A percentile compares a stretch with the other conserved stretches of the same genome.
phyloP scores from a whole-genome alignment of 2,329 filamentous ascomycete species.

The Fusarium sp. region DNA sequence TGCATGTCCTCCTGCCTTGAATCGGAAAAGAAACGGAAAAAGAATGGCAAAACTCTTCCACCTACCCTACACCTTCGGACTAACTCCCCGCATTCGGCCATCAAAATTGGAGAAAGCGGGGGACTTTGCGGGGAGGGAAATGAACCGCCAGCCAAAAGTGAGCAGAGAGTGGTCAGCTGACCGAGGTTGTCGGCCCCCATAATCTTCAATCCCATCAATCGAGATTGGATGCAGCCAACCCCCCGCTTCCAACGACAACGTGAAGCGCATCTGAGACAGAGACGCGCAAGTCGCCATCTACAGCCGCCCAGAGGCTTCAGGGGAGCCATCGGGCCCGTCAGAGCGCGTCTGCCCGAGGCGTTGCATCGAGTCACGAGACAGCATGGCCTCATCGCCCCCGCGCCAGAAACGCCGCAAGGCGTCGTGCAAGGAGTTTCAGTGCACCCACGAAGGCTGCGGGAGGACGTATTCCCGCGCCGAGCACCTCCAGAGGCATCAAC shows the following conservation, averaged over 20 bases:
- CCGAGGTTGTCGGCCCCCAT: constrained; percentile 35
- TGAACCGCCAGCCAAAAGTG: constrained; percentile 15
- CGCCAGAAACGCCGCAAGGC: constrained; percentile 52
- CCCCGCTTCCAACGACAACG: constrained; percentile 12
- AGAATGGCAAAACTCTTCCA: background rate
- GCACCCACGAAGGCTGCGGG: constrained; percentile 50
- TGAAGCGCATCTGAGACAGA: background rate
- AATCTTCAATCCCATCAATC: constrained; percentile 35
- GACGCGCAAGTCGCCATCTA: constrained; percentile 7
- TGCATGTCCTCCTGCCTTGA: background rate
- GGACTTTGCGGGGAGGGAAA: constrained; percentile 40
- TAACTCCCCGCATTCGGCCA: constrained; percentile 35
- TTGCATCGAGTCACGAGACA: constrained; percentile 28
- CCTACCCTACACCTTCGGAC: constrained; percentile 25
- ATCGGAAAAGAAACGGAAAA: background rate
- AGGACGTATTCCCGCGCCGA: constrained; percentile 50
- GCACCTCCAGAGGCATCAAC: constrained; percentile 48
- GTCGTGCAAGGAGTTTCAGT: constrained; percentile 51
- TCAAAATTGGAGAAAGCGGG: constrained; percentile 31
- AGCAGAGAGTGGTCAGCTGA: constrained; percentile 45
- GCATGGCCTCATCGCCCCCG: constrained; percentile 49
- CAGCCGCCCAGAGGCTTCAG: background rate
- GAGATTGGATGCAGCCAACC: constrained; percentile 14
- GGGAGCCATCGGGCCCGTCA: constrained; percentile 4
- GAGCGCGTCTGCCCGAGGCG: constrained; percentile 26